Percentiles rank a stretch among this genome's conserved stretches.
Evolutionary conservation across 257 asterid genomes (phyloP).

Genomic region (Scutellaria galericulata): DNA sequence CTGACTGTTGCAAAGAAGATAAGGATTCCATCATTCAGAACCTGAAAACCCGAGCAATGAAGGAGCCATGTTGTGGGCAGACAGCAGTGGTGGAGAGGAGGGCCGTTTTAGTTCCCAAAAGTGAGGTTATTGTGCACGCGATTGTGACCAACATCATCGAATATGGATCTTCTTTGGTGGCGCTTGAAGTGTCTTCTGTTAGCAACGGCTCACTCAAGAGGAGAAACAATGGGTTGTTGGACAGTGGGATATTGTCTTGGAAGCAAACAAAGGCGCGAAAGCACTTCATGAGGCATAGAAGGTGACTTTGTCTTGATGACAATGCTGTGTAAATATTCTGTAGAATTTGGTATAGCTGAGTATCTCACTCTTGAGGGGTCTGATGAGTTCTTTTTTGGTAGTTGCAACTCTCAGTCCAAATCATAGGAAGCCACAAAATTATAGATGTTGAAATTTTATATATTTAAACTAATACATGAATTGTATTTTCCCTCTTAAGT

Average conservation of each 20-base stretch:
- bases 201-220: conserved; percentile 55
- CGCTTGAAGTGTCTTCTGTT: conserved; percentile 30
- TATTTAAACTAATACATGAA: conserved; percentile 11
- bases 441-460: conserved; percentile 27
- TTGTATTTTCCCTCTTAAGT: not conserved
- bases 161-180: conserved; percentile 42
- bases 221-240: conserved; percentile 43
- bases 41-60: conserved; percentile 61
- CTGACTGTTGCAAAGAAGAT: conserved; percentile 49
- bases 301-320: conserved; percentile 32
- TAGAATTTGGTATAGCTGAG: conserved; percentile 33
- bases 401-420: conserved; percentile 43
- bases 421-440: conserved; percentile 30
- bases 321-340: conserved; percentile 43
- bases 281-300: conserved; percentile 43
- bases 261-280: conserved; percentile 58
- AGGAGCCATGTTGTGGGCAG: conserved; percentile 76
- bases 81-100: conserved; percentile 64
- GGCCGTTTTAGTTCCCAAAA: conserved; percentile 58
- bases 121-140: conserved; percentile 63
- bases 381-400: conserved; percentile 47
- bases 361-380: conserved; percentile 29
- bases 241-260: conserved; percentile 47
- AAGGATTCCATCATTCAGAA: conserved; percentile 55
- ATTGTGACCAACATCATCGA: conserved; percentile 66